Conservation (phyloP, 345 rosid genomes). For the Eucalyptus marginata region DNA sequence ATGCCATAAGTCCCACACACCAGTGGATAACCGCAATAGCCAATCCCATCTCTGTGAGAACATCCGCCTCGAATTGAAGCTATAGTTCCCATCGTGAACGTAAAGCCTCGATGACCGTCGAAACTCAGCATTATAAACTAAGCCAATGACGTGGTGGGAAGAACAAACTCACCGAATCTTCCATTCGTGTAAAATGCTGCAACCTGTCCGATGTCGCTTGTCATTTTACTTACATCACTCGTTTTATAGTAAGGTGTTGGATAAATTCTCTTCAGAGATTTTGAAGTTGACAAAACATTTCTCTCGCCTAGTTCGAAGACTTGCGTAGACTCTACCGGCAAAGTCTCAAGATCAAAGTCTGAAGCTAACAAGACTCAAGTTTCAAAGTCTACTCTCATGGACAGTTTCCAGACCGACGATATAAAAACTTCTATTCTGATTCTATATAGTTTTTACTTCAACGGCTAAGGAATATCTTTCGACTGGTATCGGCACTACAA, state of each 20-base stretch:
- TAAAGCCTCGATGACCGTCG: accelerated
- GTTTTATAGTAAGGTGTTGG: neutral
- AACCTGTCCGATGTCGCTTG: neutral
- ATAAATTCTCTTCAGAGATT: too few species aligned
- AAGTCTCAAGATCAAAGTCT: too few species aligned
- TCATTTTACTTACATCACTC: neutral
- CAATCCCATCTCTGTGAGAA: neutral
- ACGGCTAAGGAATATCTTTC: too few species aligned
- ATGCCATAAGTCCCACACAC: neutral
- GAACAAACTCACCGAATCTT: neutral
- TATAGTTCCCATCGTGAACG: neutral
- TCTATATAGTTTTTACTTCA: too few species aligned
- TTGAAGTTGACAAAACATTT: too few species aligned
- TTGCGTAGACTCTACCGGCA: too few species aligned
- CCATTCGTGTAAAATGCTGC: neutral
- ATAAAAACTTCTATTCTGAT: too few species aligned
- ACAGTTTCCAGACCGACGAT: too few species aligned
- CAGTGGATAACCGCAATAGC: neutral
- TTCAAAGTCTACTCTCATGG: too few species aligned
- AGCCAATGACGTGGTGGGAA: neutral
- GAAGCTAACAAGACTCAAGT: too few species aligned
- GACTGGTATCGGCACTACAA: too few species aligned
- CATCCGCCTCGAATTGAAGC: neutral
- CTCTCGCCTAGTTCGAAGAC: too few species aligned
- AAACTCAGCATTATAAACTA: accelerated